phyloP scores from a whole-genome alignment of 2,329 filamentous ascomycete species.

The Penicillium nordicum region DNA sequence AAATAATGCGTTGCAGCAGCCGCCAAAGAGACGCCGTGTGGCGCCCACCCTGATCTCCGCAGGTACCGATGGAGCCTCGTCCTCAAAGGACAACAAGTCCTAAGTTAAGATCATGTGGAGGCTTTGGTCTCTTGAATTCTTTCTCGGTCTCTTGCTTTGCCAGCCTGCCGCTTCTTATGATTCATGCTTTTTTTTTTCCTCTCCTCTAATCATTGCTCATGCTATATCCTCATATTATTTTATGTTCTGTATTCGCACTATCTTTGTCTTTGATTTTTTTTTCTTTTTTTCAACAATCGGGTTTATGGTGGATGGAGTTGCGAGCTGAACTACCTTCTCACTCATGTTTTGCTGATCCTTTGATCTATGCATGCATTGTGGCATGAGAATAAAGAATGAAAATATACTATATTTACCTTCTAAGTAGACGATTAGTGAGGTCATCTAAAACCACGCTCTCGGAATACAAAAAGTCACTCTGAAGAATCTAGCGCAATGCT shows the following conservation, averaged over 20 bases:
- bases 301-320: background rate
- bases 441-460: background rate
- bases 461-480: background rate
- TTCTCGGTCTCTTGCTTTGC: background rate
- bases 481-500: background rate
- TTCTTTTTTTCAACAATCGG: background rate
- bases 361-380: slow-evolving; percentile 6
- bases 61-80: slow-evolving; percentile 15
- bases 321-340: background rate
- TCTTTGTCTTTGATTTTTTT: background rate
- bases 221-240: slow-evolving; percentile 4
- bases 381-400: slow-evolving; percentile 14
- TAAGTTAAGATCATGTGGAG: background rate
- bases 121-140: background rate
- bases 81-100: slow-evolving; percentile 10
- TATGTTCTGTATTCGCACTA: background rate
- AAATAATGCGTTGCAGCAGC: slow-evolving; percentile 41
- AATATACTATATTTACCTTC: background rate
- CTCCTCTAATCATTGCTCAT: slow-evolving; percentile 1
- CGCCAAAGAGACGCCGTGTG: slow-evolving; percentile 67
- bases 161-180: slow-evolving; percentile 13
- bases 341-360: slow-evolving; percentile 8
- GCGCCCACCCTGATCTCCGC: slow-evolving; percentile 61
- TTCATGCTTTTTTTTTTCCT: slow-evolving; percentile 18
- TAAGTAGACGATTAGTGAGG: background rate